phyloP scores from a whole-genome alignment of 2,329 filamentous ascomycete genomes.

The Aspergillus felis region DNA sequence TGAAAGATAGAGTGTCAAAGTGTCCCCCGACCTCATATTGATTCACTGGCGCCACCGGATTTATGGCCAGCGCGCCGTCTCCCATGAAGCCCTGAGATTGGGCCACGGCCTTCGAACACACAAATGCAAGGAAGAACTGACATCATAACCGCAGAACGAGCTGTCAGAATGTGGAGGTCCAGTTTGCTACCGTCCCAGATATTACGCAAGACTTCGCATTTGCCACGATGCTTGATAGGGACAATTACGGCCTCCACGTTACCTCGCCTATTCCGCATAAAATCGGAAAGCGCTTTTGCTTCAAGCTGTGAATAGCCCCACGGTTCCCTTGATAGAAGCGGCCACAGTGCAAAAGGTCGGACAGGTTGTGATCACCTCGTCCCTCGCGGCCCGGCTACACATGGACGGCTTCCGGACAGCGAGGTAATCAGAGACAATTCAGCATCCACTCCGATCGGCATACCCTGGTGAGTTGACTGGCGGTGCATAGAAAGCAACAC shows the following conservation, averaged over 20 bases:
- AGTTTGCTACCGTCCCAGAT: constrained; percentile 16
- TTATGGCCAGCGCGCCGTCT: constrained; percentile 17
- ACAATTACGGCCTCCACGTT: constrained; percentile 18
- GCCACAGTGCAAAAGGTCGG: background rate
- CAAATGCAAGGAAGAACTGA: constrained; percentile 14
- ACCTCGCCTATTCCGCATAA: constrained; percentile 14
- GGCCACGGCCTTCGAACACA: constrained; percentile 15
- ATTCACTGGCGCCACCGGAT: constrained; percentile 23
- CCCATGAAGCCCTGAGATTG: constrained; percentile 10
- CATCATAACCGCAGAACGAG: constrained; percentile 4
- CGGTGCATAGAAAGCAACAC: no score
- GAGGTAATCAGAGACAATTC: background rate
- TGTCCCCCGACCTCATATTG: constrained; percentile 9
- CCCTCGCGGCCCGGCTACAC: background rate
- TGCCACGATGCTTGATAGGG: constrained; percentile 7
- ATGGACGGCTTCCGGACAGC: background rate
- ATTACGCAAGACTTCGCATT: constrained; percentile 8
- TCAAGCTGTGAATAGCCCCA: background rate
- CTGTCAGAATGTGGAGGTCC: constrained; percentile 6
- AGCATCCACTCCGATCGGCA: no score
- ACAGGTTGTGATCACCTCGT: background rate
- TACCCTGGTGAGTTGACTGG: no score
- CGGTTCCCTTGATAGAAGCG: background rate
- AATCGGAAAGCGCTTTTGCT: background rate
- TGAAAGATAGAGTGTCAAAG: background rate